A percentile compares a stretch with the other conserved stretches of the same genome.
These are phyloP conservation scores for Bacidia rubella DNA, from an alignment of 495 filamentous ascomycete species.

Conservation along the genomic window DNA sequence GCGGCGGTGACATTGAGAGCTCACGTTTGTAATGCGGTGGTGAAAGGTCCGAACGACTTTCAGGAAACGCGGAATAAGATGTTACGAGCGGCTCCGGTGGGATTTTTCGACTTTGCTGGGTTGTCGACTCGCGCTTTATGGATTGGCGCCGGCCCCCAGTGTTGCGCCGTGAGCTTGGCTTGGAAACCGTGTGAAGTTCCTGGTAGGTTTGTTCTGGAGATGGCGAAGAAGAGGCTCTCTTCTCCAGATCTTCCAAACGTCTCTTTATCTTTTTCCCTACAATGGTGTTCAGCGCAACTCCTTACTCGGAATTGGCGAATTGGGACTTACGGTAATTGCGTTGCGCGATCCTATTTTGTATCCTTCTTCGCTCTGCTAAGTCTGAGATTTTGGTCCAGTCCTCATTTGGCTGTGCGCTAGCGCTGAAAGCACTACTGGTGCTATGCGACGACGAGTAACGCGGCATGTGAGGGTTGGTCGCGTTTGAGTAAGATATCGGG, in stretches of 20 bases:
- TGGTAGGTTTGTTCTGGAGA: slow-evolving; percentile 52
- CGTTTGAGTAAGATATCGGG: slow-evolving; percentile 14
- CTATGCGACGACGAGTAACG: slow-evolving; percentile 54
- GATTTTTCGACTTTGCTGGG: slow-evolving; percentile 35
- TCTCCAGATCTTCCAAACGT: slow-evolving; percentile 89
- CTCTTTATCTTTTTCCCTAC: slow-evolving; percentile 98
- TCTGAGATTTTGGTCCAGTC: slow-evolving; percentile 99
- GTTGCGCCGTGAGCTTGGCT: slow-evolving; percentile 8
- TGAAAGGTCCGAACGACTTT: slow-evolving; percentile 41
- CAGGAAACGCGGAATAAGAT: slow-evolving; percentile 31
- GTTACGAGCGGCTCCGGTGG: slow-evolving; percentile 25
- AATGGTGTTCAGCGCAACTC: background rate
- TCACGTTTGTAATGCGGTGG: slow-evolving; percentile 57
- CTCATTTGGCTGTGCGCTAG: slow-evolving; percentile 90
- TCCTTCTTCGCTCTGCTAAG: slow-evolving; percentile 80
- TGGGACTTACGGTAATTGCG: slow-evolving; percentile 84
- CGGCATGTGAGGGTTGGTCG: slow-evolving; percentile 25
- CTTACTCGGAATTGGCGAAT: slow-evolving; percentile 2
- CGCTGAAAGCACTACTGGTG: slow-evolving; percentile 93
- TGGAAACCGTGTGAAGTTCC: slow-evolving; percentile 26
- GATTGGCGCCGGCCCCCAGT: slow-evolving; percentile 30
- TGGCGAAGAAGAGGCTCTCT: slow-evolving; percentile 68
- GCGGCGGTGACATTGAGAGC: slow-evolving; percentile 57
- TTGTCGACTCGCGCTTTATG: slow-evolving; percentile 34
- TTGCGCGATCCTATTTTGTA: slow-evolving; percentile 96